phyloP scores from a whole-genome alignment of 306 rosid species.

The Medicago lupulina region DNA sequence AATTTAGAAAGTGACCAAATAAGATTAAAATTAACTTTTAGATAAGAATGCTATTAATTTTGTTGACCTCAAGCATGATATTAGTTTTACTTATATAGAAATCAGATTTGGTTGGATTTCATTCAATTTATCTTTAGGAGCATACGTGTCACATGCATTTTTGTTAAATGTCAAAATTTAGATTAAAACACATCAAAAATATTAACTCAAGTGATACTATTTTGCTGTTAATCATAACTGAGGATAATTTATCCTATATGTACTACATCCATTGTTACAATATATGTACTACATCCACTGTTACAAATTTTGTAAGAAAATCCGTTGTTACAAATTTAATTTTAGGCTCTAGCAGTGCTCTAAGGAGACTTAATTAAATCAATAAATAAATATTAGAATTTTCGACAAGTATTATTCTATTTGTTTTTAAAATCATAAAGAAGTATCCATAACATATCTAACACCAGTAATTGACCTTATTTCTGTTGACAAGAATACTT shows the following conservation, averaged over 20 bases:
- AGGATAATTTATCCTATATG: too few species aligned
- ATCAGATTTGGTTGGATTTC: background rate
- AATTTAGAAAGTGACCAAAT: background rate
- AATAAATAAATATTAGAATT: too few species aligned
- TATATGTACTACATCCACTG: too few species aligned
- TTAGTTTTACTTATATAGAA: background rate
- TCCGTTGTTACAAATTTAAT: too few species aligned
- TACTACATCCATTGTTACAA: too few species aligned
- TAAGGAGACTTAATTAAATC: too few species aligned
- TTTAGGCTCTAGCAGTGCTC: too few species aligned
- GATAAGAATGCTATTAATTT: background rate
- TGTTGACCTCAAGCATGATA: background rate
- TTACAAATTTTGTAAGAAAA: too few species aligned
- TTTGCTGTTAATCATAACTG: background rate
- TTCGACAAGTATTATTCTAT: too few species aligned
- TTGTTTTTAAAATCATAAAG: too few species aligned
- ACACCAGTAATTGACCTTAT: background rate
- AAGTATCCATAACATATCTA: too few species aligned
- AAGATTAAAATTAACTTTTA: background rate
- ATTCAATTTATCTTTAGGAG: conserved; percentile 1
- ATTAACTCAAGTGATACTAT: background rate
- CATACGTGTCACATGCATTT: background rate
- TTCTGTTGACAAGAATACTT: background rate
- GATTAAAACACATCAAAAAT: background rate
- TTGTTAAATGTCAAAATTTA: background rate